Conservation (phyloP, 75 land plant genomes). For the Pinus tabuliformis region DNA sequence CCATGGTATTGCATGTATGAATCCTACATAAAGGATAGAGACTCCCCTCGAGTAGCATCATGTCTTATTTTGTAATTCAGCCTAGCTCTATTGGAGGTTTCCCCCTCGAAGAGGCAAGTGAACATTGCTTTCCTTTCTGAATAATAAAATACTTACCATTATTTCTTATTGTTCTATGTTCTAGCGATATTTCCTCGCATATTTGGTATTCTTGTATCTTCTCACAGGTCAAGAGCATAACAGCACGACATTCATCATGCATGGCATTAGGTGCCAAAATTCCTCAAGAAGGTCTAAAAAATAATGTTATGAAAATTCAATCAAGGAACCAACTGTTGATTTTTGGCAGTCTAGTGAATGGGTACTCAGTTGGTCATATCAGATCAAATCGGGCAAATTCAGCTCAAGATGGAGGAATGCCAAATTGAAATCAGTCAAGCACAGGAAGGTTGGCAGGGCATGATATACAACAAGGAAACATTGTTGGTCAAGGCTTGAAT, state of each 20-base stretch:
- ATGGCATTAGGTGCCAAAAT: neutral
- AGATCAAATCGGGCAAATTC: slow-evolving; percentile 7
- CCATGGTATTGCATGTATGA: too few species aligned
- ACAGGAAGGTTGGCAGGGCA: slow-evolving; percentile 1
- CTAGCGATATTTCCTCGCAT: too few species aligned
- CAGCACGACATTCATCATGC: neutral
- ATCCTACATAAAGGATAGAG: too few species aligned
- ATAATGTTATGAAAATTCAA: slow-evolving; percentile 1
- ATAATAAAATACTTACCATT: too few species aligned
- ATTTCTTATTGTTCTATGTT: too few species aligned
- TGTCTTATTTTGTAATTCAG: too few species aligned
- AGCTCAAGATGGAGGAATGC: neutral
- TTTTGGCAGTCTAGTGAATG: neutral
- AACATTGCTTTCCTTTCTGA: too few species aligned
- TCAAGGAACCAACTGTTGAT: slow-evolving; percentile 3
- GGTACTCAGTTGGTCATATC: neutral
- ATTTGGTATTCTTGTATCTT: too few species aligned
- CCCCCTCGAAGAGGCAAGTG: too few species aligned
- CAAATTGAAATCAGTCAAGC: slow-evolving; percentile 5
- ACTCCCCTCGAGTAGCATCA: too few species aligned
- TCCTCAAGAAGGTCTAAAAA: neutral
- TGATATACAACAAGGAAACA: slow-evolving; percentile 1
- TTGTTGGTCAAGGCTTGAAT: neutral
- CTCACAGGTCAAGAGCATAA: too few species aligned
- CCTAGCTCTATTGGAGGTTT: too few species aligned